Evolutionary conservation across 768 basidiomycete genomes (phyloP).

Genomic region (Tricholomella constricta): DNA sequence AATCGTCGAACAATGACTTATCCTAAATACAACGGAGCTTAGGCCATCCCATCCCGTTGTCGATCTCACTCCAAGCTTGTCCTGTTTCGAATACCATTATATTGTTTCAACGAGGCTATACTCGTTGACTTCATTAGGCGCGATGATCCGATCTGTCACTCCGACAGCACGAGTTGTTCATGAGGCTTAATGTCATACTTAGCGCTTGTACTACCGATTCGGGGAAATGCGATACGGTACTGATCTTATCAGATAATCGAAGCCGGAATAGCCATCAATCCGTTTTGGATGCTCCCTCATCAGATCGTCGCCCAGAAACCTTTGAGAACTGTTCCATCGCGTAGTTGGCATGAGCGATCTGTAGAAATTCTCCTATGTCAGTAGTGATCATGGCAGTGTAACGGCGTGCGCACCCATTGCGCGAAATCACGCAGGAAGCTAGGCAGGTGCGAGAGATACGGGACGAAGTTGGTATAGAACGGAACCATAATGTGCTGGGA

Average conservation of each 20-base stretch:
- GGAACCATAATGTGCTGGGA: conserved; percentile 72
- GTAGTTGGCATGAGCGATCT: conserved; percentile 72
- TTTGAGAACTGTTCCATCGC: conserved; percentile 73
- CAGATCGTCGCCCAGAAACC: conserved; percentile 55
- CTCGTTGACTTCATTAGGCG: neutral
- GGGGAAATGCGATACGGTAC: neutral
- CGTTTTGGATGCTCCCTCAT: conserved; percentile 42
- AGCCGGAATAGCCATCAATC: neutral
- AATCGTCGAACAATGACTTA: neutral
- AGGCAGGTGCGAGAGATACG: conserved; percentile 58
- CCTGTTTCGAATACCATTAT: neutral
- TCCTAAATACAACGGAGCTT: neutral
- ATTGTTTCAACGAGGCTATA: neutral
- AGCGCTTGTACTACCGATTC: neutral
- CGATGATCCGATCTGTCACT: neutral
- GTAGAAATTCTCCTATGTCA: conserved; percentile 5
- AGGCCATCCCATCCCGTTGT: neutral
- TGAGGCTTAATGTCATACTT: neutral
- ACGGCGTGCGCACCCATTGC: conserved; percentile 61
- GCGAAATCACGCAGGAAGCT: conserved; percentile 74
- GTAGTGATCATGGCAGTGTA: neutral
- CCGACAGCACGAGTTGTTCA: neutral
- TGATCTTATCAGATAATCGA: neutral
- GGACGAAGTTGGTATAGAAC: conserved; percentile 65
- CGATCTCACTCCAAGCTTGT: neutral